A percentile compares a stretch with the other conserved stretches of the same genome.
Conservation (phyloP, 2,329 filamentous ascomycete genomes). For the Magnaporthiopsis incrustans region DNA sequence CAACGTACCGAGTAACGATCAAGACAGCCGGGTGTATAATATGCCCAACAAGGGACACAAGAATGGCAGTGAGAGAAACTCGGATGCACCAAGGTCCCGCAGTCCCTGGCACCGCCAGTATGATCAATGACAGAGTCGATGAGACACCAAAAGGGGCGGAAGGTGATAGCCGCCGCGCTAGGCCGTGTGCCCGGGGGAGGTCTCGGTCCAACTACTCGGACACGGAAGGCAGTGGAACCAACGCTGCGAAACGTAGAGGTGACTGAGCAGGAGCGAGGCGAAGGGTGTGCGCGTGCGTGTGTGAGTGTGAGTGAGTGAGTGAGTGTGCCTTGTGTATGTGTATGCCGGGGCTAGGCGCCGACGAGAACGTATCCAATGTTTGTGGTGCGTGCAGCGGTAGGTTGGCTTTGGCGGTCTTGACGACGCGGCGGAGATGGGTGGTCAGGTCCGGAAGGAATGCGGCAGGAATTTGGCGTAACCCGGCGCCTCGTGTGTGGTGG, state of each 20-base stretch:
- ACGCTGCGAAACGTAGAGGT: not conserved
- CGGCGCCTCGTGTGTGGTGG: not conserved
- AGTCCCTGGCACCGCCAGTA: too few species aligned
- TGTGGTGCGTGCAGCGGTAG: not conserved
- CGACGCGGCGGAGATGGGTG: not conserved
- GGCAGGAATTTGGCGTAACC: not conserved
- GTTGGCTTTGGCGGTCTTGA: not conserved
- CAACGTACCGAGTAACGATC: not conserved
- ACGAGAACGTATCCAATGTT: not conserved
- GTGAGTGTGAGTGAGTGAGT: too few species aligned
- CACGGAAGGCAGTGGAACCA: not conserved
- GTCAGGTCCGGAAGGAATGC: not conserved
- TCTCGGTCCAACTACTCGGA: not conserved
- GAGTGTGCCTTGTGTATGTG: too few species aligned
- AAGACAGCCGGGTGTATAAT: not conserved
- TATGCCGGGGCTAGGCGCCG: not conserved
- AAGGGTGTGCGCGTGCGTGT: not conserved
- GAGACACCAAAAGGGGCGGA: not conserved
- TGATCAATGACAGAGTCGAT: not conserved
- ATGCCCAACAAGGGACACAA: not conserved
- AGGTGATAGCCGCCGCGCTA: not conserved
- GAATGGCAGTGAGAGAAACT: not conserved
- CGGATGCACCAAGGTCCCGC: not conserved
- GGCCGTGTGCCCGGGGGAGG: too few species aligned
- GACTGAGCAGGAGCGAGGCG: not conserved